Conservation (phyloP, 2,329 filamentous ascomycete genomes). For the Coniochaeta prunicola region DNA sequence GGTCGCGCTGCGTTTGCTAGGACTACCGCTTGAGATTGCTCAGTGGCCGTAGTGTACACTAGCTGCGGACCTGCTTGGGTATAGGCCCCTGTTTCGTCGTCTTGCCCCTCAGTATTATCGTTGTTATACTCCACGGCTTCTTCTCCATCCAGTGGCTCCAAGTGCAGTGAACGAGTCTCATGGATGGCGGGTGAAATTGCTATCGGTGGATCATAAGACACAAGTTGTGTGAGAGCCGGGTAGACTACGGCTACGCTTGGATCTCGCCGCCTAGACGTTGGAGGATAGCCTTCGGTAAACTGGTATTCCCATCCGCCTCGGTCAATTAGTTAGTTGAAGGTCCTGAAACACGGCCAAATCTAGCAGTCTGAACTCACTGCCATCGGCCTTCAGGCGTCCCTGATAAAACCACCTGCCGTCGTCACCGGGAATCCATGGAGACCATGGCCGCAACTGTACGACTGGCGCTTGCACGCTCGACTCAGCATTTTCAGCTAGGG, state of each 20-base stretch:
- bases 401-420: slow-evolving; percentile 6
- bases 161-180: neutral
- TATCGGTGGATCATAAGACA: neutral
- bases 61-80: neutral
- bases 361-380: neutral
- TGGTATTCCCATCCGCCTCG: slow-evolving; percentile 6
- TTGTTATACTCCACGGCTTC: neutral
- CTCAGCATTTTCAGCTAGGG: neutral
- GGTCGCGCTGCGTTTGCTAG: neutral
- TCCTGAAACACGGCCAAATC: too few species aligned
- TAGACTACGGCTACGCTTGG: neutral
- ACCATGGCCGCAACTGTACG: slow-evolving; percentile 1
- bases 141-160: neutral
- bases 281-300: slow-evolving; percentile 6
- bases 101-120: neutral
- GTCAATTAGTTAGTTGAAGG: neutral
- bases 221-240: neutral
- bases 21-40: neutral
- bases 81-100: neutral
- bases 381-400: slow-evolving; percentile 1
- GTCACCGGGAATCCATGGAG: slow-evolving; percentile 13
- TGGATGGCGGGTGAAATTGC: neutral
- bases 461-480: neutral
- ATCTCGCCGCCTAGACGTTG: neutral
- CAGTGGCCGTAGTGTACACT: neutral